Evolutionary conservation across 2,329 filamentous ascomycete species (phyloP).

Genomic region (Graphilbum fragrans): DNA sequence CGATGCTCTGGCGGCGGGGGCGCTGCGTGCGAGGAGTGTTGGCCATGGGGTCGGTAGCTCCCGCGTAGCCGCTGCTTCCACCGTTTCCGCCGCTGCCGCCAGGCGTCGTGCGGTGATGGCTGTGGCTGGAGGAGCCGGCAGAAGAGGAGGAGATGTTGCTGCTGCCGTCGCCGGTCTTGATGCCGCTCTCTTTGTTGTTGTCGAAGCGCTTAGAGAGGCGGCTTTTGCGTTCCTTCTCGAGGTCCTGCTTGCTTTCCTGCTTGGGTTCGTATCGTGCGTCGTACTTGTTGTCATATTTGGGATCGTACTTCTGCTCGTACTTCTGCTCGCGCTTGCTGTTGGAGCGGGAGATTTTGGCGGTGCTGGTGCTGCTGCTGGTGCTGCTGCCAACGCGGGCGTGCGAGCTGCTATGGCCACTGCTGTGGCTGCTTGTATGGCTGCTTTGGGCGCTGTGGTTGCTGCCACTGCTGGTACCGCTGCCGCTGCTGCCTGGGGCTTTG

Average conservation of each 20-base stretch:
- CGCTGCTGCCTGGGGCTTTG: conserved; percentile 10
- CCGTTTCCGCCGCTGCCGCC: conserved; percentile 1
- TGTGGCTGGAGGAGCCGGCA: conserved; percentile 2
- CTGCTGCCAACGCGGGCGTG: conserved; percentile 3
- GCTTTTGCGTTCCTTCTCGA: conserved; percentile 14
- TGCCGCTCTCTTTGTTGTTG: background rate
- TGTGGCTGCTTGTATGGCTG: conserved; percentile 5
- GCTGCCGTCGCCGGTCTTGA: background rate
- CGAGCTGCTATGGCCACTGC: conserved; percentile 3
- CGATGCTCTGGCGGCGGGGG: conserved; percentile 12
- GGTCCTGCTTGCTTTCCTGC: conserved; percentile 8
- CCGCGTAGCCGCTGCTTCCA: conserved; percentile 8
- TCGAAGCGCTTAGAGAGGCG: conserved; percentile 20
- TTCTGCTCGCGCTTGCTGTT: conserved; percentile 1
- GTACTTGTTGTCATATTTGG: background rate
- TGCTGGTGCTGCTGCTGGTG: conserved; percentile 7
- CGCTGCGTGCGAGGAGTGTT: conserved; percentile 5
- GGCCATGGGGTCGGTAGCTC: conserved; percentile 15
- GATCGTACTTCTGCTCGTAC: background rate
- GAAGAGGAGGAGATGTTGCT: conserved; percentile 3
- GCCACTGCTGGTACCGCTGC: background rate
- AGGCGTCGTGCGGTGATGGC: conserved; percentile 1
- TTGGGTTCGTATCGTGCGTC: no score
- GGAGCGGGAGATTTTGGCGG: conserved; percentile 4
- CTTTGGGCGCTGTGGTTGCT: conserved; percentile 6